These are phyloP conservation scores for Rhododendron ferrugineum DNA, from an alignment of 148 eudicot genomes.

Conservation along the genomic window DNA sequence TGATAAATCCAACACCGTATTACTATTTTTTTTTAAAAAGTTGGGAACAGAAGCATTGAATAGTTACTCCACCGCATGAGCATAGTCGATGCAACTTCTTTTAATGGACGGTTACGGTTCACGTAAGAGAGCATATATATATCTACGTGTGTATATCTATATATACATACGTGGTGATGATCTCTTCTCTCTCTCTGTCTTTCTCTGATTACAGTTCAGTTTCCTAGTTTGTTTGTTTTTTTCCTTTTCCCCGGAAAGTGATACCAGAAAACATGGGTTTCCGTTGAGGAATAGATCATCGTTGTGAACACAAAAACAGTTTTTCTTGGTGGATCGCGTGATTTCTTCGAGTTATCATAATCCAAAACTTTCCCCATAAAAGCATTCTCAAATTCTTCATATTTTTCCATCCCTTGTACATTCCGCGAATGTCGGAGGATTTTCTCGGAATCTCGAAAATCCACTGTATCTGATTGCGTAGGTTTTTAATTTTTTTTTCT, in stretches of 20 bases:
- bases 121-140: neutral
- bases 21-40: too few species aligned
- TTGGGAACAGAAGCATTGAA: too few species aligned
- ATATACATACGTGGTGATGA: neutral
- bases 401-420: neutral
- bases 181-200: neutral
- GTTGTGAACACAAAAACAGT: neutral
- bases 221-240: neutral
- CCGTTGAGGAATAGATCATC: constrained; percentile 1
- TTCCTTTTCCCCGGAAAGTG: constrained; percentile 1
- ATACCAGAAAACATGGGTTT: constrained; percentile 8
- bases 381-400: neutral
- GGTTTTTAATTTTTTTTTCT: neutral
- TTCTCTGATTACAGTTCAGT: neutral
- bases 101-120: constrained; percentile 9
- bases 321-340: neutral
- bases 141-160: neutral
- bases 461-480: too few species aligned
- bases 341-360: neutral
- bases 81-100: neutral
- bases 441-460: neutral
- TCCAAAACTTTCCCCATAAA: neutral
- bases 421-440: constrained; percentile 6
- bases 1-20: neutral
- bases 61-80: neutral